A percentile compares a stretch with the other conserved stretches of the same genome.
phyloP scores from a whole-genome alignment of 2,329 filamentous ascomycete species.

The Westerdykella ornata region DNA sequence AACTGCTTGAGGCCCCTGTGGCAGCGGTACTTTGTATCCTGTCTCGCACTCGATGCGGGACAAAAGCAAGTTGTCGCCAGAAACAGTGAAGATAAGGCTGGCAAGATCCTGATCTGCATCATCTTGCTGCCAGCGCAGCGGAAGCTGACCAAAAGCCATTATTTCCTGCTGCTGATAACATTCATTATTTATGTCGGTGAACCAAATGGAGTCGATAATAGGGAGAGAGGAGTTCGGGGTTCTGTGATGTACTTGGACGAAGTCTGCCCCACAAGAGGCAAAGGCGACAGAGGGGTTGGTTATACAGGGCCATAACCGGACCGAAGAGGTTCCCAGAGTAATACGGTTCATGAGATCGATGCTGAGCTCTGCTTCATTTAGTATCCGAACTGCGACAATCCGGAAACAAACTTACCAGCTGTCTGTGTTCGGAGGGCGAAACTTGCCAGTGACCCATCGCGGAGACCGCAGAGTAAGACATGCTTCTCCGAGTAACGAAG shows the following conservation, averaged over 20 bases:
- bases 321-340: constrained; percentile 26
- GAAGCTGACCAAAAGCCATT: constrained; percentile 29
- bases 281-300: constrained; percentile 27
- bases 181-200: constrained; percentile 25
- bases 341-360: too few species aligned
- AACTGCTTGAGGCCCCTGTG: constrained; percentile 6
- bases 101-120: constrained; percentile 28
- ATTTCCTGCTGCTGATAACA: constrained; percentile 27
- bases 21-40: constrained; percentile 6
- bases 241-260: constrained; percentile 28
- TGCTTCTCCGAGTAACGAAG: constrained; percentile 7
- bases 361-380: too few species aligned
- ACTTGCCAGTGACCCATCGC: constrained; percentile 23
- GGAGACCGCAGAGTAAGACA: constrained; percentile 32
- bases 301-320: constrained; percentile 16
- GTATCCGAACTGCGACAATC: too few species aligned
- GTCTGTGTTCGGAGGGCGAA: too few species aligned
- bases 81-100: constrained; percentile 45
- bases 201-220: constrained; percentile 35
- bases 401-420: too few species aligned
- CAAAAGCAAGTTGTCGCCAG: constrained; percentile 43
- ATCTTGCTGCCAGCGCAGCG: constrained; percentile 4
- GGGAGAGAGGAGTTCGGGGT: constrained; percentile 5
- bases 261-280: constrained; percentile 35
- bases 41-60: constrained; percentile 42